Percentiles rank a stretch among this genome's conserved stretches.
Evolutionary conservation across 768 basidiomycete species (phyloP).

Genomic region (Naganishia onofrii): DNA sequence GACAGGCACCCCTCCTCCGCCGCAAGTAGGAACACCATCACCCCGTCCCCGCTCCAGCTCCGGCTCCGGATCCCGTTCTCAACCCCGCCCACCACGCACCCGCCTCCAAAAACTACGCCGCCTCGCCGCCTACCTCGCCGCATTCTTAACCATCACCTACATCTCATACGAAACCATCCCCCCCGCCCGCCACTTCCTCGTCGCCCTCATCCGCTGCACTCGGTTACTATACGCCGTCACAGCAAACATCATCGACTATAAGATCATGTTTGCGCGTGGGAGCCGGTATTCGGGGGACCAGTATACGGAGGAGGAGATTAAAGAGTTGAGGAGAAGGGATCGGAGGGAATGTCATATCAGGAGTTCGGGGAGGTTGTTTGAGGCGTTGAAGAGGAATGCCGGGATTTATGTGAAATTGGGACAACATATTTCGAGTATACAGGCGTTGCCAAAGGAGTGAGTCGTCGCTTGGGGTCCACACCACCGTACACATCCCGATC

Average conservation of each 20-base stretch:
- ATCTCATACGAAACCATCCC: conserved; percentile 65
- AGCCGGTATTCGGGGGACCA: conserved; percentile 31
- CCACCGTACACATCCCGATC: neutral
- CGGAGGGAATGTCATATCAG: conserved; percentile 74
- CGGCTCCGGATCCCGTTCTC: no score
- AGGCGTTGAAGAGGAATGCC: conserved; percentile 78
- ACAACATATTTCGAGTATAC: conserved; percentile 72
- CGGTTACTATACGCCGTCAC: conserved; percentile 65
- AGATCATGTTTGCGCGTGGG: conserved; percentile 46
- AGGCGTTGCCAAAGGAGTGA: conserved; percentile 61
- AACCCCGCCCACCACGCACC: neutral
- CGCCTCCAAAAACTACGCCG: conserved; percentile 13
- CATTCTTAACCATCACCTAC: conserved; percentile 42
- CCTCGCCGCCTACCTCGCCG: conserved; percentile 38
- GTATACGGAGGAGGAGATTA: conserved; percentile 58
- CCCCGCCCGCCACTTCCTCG: conserved; percentile 69
- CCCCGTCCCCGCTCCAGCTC: no score
- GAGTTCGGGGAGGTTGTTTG: conserved; percentile 73
- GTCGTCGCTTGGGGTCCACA: neutral
- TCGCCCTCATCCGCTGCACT: conserved; percentile 75
- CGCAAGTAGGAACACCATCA: neutral
- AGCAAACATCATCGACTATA: conserved; percentile 46
- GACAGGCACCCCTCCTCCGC: neutral
- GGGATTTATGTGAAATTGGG: conserved; percentile 63
- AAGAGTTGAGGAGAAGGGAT: conserved; percentile 69